Base-by-base conservation (phyloP, 495 filamentous ascomycete genomes). In the Symbiotaphrina buchneri region DNA sequence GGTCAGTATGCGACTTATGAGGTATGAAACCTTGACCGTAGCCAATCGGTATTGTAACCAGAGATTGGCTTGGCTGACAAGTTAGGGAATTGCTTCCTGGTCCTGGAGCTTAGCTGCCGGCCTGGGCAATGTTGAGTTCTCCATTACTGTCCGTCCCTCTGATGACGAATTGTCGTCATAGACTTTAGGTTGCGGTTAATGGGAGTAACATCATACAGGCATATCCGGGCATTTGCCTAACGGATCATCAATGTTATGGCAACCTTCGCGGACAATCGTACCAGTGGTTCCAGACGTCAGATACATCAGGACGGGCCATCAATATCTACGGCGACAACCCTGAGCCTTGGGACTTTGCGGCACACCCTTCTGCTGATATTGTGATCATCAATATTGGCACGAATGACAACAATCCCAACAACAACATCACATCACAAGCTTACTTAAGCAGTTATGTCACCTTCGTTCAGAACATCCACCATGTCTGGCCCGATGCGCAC, bases 361-460 rank as follows among this genome's bases (percentile, higher is more conserved):
- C 56, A 19, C 61, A 67, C 31, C 61, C 56, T n/a, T 55, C 57
- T 1, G 68, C 71, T 3, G 71, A 75, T 39, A 51, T 80, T 6
- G 71, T 72, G 8, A 39, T 76, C 36, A 71, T 76, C 42, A 67
- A 74, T 39, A 53, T 78, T 24, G 71, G 70, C 17, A 74, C 68
- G 11, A 77, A 77, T 38, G 73, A 77, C 44, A 58, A 60, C 35
- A 69, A 71, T 35, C 36, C 52, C 1, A 46, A 47, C 10, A 76
- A 75, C 43, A 64, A 72, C 24, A 59, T 73, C 29, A 57, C 61
- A 2, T 46, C 51, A 2, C 38, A 45, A 3, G 47, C 55, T 0
- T 76, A 67, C 47, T 58, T 65, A 24, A 47, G 61, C 32, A 58
- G 56, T 17, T 68, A 72, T 33, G 58, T 61, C 20, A 62, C 65